These are phyloP conservation scores for Articulospora tetracladia DNA, from an alignment of 495 filamentous ascomycete species.

Conservation along the genomic window DNA sequence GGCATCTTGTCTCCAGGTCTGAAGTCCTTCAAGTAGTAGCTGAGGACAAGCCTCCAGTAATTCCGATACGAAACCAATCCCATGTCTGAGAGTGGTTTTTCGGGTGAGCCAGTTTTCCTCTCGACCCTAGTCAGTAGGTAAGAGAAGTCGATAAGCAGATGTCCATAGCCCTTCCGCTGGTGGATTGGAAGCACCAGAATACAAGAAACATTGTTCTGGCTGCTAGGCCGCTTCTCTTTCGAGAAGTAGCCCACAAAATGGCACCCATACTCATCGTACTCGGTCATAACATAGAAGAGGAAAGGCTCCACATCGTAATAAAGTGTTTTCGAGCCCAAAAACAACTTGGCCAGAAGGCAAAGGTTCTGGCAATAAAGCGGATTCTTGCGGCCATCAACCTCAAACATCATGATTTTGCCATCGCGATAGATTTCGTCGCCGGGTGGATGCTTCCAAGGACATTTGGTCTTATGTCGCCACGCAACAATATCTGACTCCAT, in stretches of 20 bases:
- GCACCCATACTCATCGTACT: constrained; percentile 87
- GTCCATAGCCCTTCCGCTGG: constrained; percentile 94
- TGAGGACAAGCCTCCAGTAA: constrained; percentile 89
- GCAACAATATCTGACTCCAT: constrained; percentile 99
- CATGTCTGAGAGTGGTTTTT: constrained; percentile 98
- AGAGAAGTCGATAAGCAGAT: constrained; percentile 95
- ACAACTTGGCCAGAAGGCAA: constrained; percentile 92
- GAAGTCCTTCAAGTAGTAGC: constrained; percentile 58
- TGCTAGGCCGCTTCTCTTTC: constrained; percentile 95
- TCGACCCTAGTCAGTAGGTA: constrained; percentile 93
- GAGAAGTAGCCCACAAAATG: constrained; percentile 99
- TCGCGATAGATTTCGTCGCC: constrained; percentile 98
- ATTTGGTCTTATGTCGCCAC: constrained; percentile 97
- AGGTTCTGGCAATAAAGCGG: constrained; percentile 97
- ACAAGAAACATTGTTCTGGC: constrained; percentile 94
- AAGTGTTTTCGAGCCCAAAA: constrained; percentile 93
- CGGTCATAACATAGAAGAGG: constrained; percentile 97
- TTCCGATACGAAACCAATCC: constrained; percentile 94
- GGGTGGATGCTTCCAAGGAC: constrained; percentile 90
- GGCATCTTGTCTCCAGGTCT: constrained; percentile 21
- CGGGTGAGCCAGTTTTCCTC: constrained; percentile 90
- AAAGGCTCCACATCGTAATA: constrained; percentile 99
- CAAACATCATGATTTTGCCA: constrained; percentile 89
- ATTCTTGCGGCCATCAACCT: constrained; percentile 95
- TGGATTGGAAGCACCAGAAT: constrained; percentile 95